Percentiles rank a stretch among this genome's conserved stretches.
Evolutionary conservation across 78 protist genomes (phyloP).

Genomic region (Dictyostelium purpureum): DNA sequence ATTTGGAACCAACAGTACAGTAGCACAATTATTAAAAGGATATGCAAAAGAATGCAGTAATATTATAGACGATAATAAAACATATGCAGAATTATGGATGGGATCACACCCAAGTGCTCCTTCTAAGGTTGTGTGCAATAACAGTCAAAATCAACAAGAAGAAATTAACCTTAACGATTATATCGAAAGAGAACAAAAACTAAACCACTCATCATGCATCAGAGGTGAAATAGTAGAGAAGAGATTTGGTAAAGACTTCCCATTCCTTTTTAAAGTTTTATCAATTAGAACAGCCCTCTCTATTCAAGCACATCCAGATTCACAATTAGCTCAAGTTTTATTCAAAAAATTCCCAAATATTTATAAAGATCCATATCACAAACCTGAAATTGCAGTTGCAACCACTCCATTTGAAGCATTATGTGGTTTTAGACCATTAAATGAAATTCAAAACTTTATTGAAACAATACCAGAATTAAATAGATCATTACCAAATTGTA

Average conservation of each 20-base stretch:
- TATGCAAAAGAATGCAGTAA: neutral
- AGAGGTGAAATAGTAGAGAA: slow-evolving; percentile 20
- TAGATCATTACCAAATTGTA: slow-evolving; percentile 15
- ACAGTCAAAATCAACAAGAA: too few relatives aligned
- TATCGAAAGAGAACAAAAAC: neutral
- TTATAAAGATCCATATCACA: slow-evolving; percentile 97
- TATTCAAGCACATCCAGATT: slow-evolving; percentile 98
- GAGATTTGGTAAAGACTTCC: slow-evolving; percentile 83
- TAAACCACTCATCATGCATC: neutral
- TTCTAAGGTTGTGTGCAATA: slow-evolving; percentile 30
- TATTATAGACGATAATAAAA: slow-evolving; percentile 25
- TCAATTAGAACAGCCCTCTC: slow-evolving; percentile 89
- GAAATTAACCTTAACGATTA: slow-evolving; percentile 1
- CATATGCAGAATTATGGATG: slow-evolving; percentile 98
- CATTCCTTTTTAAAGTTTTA: slow-evolving; percentile 96
- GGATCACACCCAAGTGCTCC: slow-evolving; percentile 97
- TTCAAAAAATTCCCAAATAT: slow-evolving; percentile 82
- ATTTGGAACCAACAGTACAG: slow-evolving; percentile 79
- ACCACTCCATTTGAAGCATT: slow-evolving; percentile 92
- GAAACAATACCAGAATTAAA: slow-evolving; percentile 53
- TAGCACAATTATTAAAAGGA: slow-evolving; percentile 68
- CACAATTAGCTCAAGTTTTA: slow-evolving; percentile 87
- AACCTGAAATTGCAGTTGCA: slow-evolving; percentile 98
- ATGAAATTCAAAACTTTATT: slow-evolving; percentile 73
- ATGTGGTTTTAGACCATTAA: slow-evolving; percentile 90